Evolutionary conservation across 495 filamentous ascomycete species (phyloP).

Genomic region (Lophiostoma macrostomum): DNA sequence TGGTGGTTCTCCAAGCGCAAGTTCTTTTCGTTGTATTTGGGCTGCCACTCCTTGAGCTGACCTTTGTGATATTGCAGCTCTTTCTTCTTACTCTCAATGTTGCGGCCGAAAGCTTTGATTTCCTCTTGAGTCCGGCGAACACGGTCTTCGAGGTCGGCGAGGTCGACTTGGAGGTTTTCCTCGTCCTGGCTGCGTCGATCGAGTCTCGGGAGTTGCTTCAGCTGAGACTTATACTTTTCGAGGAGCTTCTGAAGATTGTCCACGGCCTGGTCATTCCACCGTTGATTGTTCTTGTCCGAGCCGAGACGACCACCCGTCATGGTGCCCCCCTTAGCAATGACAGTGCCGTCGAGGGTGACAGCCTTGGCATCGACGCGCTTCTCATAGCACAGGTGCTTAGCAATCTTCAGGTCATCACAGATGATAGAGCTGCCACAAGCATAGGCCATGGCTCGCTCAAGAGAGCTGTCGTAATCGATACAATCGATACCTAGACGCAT

Average conservation of each 20-base stretch:
- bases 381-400: conserved; percentile 85
- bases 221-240: conserved; percentile 69
- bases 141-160: conserved; percentile 78
- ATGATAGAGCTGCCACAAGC: conserved; percentile 95
- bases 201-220: conserved; percentile 70
- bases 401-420: conserved; percentile 80
- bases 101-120: conserved; percentile 75
- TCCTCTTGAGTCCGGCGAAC: conserved; percentile 70
- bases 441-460: conserved; percentile 90
- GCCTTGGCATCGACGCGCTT: conserved; percentile 85
- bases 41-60: conserved; percentile 69
- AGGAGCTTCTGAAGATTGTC: conserved; percentile 69
- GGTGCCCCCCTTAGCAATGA: conserved; percentile 94
- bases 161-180: conserved; percentile 74
- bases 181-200: conserved; percentile 71
- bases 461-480: conserved; percentile 82
- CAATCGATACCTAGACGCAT: conserved; percentile 93
- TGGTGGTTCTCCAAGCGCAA: conserved; percentile 64
- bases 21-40: conserved; percentile 72
- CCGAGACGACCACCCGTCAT: conserved; percentile 92
- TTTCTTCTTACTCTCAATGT: conserved; percentile 78
- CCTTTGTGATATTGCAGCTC: conserved; percentile 70
- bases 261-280: conserved; percentile 86
- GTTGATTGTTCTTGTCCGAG: conserved; percentile 65
- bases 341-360: conserved; percentile 84